Conservation (phyloP, 306 rosid genomes). For the Alnus rubra region DNA sequence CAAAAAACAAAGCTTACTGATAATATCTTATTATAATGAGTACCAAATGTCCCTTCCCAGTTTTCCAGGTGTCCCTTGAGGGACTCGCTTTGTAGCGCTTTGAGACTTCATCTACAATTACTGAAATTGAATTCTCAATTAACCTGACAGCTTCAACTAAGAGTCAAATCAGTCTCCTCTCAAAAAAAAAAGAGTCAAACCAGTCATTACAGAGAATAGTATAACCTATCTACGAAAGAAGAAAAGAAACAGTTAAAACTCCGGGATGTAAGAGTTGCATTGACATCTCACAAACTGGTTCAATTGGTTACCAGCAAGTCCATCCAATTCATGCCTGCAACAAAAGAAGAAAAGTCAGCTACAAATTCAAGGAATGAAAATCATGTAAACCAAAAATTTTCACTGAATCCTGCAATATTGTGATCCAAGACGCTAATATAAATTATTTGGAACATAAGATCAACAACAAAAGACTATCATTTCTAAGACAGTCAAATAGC, state of each 20-base stretch:
- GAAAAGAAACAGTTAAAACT: background rate
- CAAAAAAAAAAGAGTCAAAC: background rate
- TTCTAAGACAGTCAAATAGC: background rate
- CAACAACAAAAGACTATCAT: background rate
- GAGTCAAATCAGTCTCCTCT: background rate
- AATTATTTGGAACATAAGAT: background rate
- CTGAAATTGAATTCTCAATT: conserved; percentile 4
- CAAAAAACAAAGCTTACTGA: background rate
- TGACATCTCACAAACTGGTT: conserved; percentile 9
- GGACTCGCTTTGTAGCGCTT: background rate
- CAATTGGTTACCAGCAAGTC: background rate
- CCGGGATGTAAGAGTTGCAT: conserved; percentile 5
- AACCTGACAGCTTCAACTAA: conserved; percentile 3
- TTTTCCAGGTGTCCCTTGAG: background rate
- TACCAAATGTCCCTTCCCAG: background rate
- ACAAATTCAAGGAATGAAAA: background rate
- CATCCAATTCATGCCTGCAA: conserved; percentile 31
- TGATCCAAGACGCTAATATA: background rate
- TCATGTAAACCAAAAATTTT: background rate
- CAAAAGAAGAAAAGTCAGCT: background rate
- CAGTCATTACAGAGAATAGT: conserved; percentile 3
- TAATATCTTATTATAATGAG: background rate
- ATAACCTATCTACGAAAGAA: background rate
- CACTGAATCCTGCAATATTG: background rate
- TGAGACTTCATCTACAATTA: conserved; percentile 1